Evolutionary conservation across 805 yeast species (phyloP), one percentile per base, ranked within the genome.

Genomic region (Citeromyces matritensis): DNA sequence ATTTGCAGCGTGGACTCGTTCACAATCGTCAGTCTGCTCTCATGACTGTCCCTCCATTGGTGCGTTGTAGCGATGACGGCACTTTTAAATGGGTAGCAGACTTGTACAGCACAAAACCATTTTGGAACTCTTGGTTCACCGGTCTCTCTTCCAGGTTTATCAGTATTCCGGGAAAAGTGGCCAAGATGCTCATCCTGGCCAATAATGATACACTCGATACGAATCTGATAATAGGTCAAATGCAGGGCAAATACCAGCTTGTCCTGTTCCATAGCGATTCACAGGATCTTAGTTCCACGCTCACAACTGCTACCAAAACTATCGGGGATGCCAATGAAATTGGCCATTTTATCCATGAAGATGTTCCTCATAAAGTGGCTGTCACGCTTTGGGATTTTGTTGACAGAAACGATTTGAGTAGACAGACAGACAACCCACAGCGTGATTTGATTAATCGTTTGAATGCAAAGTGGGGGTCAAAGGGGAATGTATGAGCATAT

Each of bases 261-360:
- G 73, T 82, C 9, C 91, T 85, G 4, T 77, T 84, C 48, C 71
- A 65, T 31, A 41, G 45, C 25, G 35, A 35, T 21, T 39, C 41
- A 9, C 27, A 42, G 23, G 37, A 39, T 10, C 26, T 38, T 25
- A 33, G 34, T 9, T 35, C 39, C 17, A 44, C 45, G 8, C 23
- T 44, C 5, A 44, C 54, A 3, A 31, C 33, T 6, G 33, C 33
- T 10, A 31, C 19, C 15, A 32, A 9, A n/a, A 33, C 34, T 9
- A 9, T 23, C 3, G 43, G 36, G 10, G 53, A 52, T 19, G 35
- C 47, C 3, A 53, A 53, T 38, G 78, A 75, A 33, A 61, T 85
- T 2, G 96, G 97, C 2, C 99, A 91, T 54, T 91, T 86, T 42
- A 58, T 93, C n/a, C 98, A 91, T 30, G 98, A 91, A 48, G 99